Evolutionary conservation across 805 yeast genomes (phyloP).

Genomic region (Starmerella scarabaei): DNA sequence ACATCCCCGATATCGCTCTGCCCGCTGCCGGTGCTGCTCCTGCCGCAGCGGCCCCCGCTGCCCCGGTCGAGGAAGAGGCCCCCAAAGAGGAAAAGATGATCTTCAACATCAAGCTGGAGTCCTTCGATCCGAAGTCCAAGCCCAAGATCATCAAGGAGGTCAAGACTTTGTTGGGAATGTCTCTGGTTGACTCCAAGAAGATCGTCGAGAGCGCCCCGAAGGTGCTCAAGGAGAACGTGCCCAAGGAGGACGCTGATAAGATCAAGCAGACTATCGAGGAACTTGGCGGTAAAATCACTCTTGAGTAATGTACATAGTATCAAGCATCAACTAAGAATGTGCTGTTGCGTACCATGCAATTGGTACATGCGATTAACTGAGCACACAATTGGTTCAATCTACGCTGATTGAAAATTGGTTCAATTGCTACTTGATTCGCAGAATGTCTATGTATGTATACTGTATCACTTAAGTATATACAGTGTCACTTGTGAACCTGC

Average conservation of each 20-base stretch:
- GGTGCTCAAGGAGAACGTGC: slow-evolving; percentile 83
- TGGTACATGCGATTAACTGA: too few species aligned
- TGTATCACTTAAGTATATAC: too few species aligned
- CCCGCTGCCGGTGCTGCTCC: slow-evolving; percentile 57
- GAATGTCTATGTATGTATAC: too few species aligned
- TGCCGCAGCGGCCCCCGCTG: slow-evolving; percentile 51
- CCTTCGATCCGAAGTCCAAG: slow-evolving; percentile 87
- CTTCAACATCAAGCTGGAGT: slow-evolving; percentile 80
- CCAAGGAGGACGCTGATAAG: slow-evolving; percentile 97
- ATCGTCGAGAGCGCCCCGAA: slow-evolving; percentile 97
- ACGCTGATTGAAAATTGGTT: too few species aligned
- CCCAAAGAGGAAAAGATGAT: slow-evolving; percentile 89
- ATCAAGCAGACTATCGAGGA: slow-evolving; percentile 85
- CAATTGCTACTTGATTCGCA: too few species aligned
- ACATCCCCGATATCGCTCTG: slow-evolving; percentile 86
- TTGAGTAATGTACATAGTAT: slow-evolving; percentile 47
- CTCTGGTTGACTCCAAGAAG: slow-evolving; percentile 93
- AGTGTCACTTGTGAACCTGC: too few species aligned
- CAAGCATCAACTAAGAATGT: too few species aligned
- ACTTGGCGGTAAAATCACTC: slow-evolving; percentile 81
- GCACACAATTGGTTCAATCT: too few species aligned
- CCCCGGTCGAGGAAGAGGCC: slow-evolving; percentile 56
- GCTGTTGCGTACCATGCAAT: neutral
- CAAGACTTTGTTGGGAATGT: slow-evolving; percentile 76
- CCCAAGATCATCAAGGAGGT: slow-evolving; percentile 98